Conservation (phyloP, 495 filamentous ascomycete genomes). For the Hyaloscypha bicolor region DNA sequence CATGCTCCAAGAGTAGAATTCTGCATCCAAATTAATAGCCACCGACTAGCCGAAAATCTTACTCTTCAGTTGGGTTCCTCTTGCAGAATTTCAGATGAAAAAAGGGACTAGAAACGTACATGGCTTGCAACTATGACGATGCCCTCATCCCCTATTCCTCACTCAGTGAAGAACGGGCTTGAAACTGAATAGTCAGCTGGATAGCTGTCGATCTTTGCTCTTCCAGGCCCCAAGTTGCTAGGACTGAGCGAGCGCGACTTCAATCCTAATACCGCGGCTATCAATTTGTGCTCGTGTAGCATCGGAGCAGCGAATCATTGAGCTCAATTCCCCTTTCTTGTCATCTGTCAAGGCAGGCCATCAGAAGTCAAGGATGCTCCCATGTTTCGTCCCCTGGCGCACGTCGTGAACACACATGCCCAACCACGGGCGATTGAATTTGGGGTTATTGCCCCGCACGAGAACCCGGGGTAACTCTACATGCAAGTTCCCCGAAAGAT, state of each 20-base stretch:
- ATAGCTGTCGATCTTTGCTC: neutral
- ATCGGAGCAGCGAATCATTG: neutral
- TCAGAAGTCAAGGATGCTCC: neutral
- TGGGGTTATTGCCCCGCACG: neutral
- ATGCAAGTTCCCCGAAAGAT: neutral
- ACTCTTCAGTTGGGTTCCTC: neutral
- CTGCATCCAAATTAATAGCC: neutral
- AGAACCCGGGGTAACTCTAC: neutral
- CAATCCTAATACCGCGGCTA: neutral
- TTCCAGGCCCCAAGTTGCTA: neutral
- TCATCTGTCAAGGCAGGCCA: neutral
- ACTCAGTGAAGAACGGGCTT: neutral
- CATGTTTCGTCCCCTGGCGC: neutral
- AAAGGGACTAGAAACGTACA: neutral
- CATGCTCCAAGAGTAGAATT: neutral
- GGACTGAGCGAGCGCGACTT: neutral
- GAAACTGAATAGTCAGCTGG: neutral
- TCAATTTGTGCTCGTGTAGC: neutral
- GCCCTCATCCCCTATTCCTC: neutral
- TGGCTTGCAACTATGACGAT: neutral
- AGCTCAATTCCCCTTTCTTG: neutral
- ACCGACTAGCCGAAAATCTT: neutral
- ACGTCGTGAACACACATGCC: neutral
- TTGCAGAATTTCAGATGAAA: neutral
- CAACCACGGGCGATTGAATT: neutral